A percentile compares a stretch with the other conserved stretches of the same genome.
These are phyloP conservation scores for Trametes hirsuta DNA, from an alignment of 1,284 basidiomycete genomes.

Conservation along the genomic window DNA sequence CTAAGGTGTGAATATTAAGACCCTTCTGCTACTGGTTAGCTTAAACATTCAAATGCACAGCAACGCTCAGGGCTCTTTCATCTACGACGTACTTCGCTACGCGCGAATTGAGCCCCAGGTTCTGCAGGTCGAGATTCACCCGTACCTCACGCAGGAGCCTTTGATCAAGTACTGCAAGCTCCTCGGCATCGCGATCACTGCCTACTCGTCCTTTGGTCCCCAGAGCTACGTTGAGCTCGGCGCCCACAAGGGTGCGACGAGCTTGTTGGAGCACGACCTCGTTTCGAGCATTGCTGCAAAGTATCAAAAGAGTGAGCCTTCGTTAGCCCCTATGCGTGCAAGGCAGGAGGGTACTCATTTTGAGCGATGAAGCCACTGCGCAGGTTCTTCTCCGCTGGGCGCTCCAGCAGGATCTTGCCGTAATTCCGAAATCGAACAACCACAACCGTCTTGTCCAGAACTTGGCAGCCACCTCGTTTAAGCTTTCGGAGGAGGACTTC, in stretches of 20 bases:
- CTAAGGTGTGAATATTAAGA: slow-evolving; percentile 45
- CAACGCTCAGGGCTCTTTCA: slow-evolving; percentile 65
- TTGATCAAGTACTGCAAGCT: slow-evolving; percentile 62
- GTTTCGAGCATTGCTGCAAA: slow-evolving; percentile 52
- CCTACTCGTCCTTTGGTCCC: slow-evolving; percentile 79
- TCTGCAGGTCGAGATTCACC: slow-evolving; percentile 80
- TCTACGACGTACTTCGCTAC: slow-evolving; percentile 71
- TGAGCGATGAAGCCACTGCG: slow-evolving; percentile 45
- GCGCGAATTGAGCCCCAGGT: slow-evolving; percentile 73
- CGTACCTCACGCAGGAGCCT: slow-evolving; percentile 72
- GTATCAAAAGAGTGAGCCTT: slow-evolving; percentile 56
- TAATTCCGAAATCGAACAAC: slow-evolving; percentile 78
- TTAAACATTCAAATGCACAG: slow-evolving; percentile 36
- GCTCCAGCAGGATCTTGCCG: slow-evolving; percentile 74
- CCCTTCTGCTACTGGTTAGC: too few relatives aligned
- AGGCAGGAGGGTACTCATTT: too few relatives aligned
- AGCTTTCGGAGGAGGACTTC: slow-evolving; percentile 63
- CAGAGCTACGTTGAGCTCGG: slow-evolving; percentile 71
- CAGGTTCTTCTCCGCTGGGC: slow-evolving; percentile 81
- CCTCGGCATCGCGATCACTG: slow-evolving; percentile 72
- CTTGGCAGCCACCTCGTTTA: slow-evolving; percentile 58
- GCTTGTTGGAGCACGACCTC: slow-evolving; percentile 56
- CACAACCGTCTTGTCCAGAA: slow-evolving; percentile 60
- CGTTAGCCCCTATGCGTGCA: too few relatives aligned
- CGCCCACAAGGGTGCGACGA: slow-evolving; percentile 50